phyloP scores from a whole-genome alignment of 805 yeast genomes.

The Ogataea thermomethanolica region DNA sequence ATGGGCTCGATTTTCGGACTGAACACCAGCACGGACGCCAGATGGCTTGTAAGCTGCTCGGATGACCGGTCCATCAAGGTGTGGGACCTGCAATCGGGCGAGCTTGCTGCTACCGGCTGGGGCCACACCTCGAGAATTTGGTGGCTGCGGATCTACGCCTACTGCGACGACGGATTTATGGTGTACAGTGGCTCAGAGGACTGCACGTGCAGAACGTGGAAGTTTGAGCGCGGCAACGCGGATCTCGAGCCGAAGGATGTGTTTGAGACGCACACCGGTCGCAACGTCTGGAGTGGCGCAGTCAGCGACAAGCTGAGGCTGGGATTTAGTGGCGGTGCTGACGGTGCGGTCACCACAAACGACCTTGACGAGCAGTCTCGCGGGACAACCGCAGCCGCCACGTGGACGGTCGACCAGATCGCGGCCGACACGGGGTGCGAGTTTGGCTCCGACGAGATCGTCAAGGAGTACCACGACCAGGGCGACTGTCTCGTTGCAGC shows the following conservation, averaged over 20 bases:
- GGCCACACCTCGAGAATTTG: slow-evolving; percentile 96
- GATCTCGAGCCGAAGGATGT: slow-evolving; percentile 43
- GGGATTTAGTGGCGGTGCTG: slow-evolving; percentile 90
- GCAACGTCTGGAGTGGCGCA: slow-evolving; percentile 83
- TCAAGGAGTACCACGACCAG: slow-evolving; percentile 58
- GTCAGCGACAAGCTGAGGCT: slow-evolving; percentile 42
- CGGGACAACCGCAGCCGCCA: slow-evolving; percentile 26
- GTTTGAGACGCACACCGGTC: slow-evolving; percentile 73
- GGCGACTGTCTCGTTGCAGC: slow-evolving; percentile 44
- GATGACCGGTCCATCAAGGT: slow-evolving; percentile 88
- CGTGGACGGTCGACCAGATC: slow-evolving; percentile 37
- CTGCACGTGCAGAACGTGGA: slow-evolving; percentile 80
- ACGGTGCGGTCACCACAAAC: slow-evolving; percentile 72
- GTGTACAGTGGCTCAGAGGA: slow-evolving; percentile 81
- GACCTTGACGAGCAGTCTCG: slow-evolving; percentile 41
- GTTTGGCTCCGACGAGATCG: slow-evolving; percentile 47
- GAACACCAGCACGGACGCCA: slow-evolving; percentile 52
- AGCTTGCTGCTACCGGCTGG: slow-evolving; percentile 78
- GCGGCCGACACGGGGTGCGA: slow-evolving; percentile 22
- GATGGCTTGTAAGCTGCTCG: slow-evolving; percentile 72
- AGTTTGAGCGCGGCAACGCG: slow-evolving; percentile 30
- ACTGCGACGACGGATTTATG: slow-evolving; percentile 26
- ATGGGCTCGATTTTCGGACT: slow-evolving; percentile 92
- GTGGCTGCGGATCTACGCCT: slow-evolving; percentile 59
- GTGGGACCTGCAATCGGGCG: slow-evolving; percentile 61